phyloP scores from a whole-genome alignment of 805 yeast genomes.

The Yarrowia phangngaensis region DNA sequence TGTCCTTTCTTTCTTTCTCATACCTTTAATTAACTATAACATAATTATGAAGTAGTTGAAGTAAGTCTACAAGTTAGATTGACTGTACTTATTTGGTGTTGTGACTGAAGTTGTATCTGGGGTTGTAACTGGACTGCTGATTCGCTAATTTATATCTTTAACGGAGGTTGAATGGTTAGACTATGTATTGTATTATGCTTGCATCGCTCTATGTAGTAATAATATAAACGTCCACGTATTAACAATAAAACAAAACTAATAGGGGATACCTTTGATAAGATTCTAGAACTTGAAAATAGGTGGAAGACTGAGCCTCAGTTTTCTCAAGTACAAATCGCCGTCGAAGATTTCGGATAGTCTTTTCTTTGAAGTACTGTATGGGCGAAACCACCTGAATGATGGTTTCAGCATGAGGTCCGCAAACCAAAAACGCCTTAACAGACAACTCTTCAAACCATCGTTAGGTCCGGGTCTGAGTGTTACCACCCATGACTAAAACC shows the following conservation, averaged over 20 bases:
- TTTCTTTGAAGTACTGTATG: conserved; percentile 86
- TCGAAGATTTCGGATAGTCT: conserved; percentile 74
- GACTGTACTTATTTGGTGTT: too few relatives aligned
- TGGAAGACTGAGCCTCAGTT: conserved; percentile 80
- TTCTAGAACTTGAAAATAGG: conserved; percentile 88
- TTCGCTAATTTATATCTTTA: conserved; percentile 82
- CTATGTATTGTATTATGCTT: not conserved
- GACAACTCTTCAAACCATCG: conserved; percentile 93
- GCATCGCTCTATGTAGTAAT: too few relatives aligned
- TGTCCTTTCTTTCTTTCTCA: too few relatives aligned
- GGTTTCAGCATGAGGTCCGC: conserved; percentile 81
- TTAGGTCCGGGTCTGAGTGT: conserved; percentile 76
- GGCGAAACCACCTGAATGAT: conserved; percentile 83
- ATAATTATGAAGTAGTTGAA: too few relatives aligned
- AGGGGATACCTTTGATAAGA: conserved; percentile 96
- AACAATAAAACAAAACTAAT: conserved; percentile 41
- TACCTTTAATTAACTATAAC: too few relatives aligned
- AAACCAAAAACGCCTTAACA: conserved; percentile 83
- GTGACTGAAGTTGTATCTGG: too few relatives aligned
- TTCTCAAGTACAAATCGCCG: conserved; percentile 76
- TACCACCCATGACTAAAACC: conserved; percentile 96
- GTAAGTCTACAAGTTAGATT: too few relatives aligned
- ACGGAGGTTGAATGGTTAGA: too few relatives aligned
- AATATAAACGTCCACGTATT: not conserved
- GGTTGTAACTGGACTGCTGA: conserved; percentile 59